Evolutionary conservation across 345 rosid genomes (phyloP).

Genomic region (Gossypium sturtianum): DNA sequence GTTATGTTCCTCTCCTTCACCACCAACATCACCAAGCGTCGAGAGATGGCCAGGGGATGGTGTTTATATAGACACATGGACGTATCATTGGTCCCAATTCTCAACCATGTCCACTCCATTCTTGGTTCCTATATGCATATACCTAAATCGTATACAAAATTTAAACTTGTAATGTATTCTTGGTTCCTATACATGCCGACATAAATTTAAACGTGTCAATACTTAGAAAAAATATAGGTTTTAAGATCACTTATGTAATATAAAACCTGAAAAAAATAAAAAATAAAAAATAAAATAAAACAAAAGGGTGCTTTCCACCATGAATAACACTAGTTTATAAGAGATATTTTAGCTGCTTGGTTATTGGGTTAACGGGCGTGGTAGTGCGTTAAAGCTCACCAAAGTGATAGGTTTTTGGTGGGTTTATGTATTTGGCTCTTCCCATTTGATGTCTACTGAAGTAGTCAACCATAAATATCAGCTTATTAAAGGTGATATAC

Average conservation of each 20-base stretch:
- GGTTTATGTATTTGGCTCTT: not conserved
- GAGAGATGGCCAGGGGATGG: not conserved
- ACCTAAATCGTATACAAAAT: not conserved
- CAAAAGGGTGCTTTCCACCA: not conserved
- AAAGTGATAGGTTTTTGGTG: not conserved
- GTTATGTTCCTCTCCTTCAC: not conserved
- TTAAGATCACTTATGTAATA: not conserved
- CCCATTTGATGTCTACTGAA: not conserved
- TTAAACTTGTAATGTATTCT: not conserved
- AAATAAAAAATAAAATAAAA: not conserved
- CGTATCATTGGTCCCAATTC: slow-evolving; percentile 12
- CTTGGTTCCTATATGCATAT: too few species aligned
- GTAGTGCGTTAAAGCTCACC: slow-evolving; percentile 1
- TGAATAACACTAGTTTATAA: not conserved
- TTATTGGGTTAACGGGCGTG: not conserved
- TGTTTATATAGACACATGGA: not conserved
- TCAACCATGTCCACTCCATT: slow-evolving; percentile 8
- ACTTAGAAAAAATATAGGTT: not conserved
- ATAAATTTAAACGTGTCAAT: not conserved
- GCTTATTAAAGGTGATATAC: not conserved
- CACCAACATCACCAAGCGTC: not conserved
- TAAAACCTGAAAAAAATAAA: not conserved
- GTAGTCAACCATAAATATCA: not conserved
- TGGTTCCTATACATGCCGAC: not conserved
- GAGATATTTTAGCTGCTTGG: not conserved